Evolutionary conservation across 805 yeast species (phyloP).

Genomic region (Maudiozyma serrabonitensis): DNA sequence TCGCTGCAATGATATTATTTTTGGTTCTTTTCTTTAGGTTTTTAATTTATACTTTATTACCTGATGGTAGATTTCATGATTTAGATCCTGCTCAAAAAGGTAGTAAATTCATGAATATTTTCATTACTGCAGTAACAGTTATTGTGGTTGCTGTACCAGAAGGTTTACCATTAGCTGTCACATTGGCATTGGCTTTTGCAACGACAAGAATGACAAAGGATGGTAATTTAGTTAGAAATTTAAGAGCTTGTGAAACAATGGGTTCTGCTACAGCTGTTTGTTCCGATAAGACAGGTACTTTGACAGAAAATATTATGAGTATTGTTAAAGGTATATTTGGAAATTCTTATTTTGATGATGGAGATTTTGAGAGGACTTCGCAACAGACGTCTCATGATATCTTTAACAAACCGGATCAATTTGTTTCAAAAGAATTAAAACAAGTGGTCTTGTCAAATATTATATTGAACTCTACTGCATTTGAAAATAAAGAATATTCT

Average conservation of each 20-base stretch:
- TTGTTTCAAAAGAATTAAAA: slow-evolving; percentile 10
- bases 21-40: slow-evolving; percentile 70
- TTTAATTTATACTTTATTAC: slow-evolving; percentile 44
- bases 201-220: slow-evolving; percentile 97
- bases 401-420: slow-evolving; percentile 3
- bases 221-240: slow-evolving; percentile 88
- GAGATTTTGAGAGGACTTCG: slow-evolving; percentile 14
- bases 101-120: slow-evolving; percentile 67
- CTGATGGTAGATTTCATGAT: slow-evolving; percentile 33
- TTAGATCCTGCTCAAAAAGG: slow-evolving; percentile 67
- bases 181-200: slow-evolving; percentile 93
- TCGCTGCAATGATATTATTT: slow-evolving; percentile 77
- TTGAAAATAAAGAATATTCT: slow-evolving; percentile 46
- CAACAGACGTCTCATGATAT: slow-evolving; percentile 3
- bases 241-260: slow-evolving; percentile 95
- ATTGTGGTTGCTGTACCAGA: slow-evolving; percentile 99
- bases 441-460: slow-evolving; percentile 44
- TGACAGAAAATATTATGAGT: slow-evolving; percentile 89
- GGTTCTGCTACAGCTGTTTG: slow-evolving; percentile 97
- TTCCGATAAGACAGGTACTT: slow-evolving; percentile 95
- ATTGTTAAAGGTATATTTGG: slow-evolving; percentile 75
- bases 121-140: slow-evolving; percentile 85
- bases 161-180: slow-evolving; percentile 95
- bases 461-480: slow-evolving; percentile 78
- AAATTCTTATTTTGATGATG: slow-evolving; percentile 43